Evolutionary conservation across 225 moss, liverwort and hornwort genomes (phyloP).

Genomic region (Rhytidiadelphus loreus): DNA sequence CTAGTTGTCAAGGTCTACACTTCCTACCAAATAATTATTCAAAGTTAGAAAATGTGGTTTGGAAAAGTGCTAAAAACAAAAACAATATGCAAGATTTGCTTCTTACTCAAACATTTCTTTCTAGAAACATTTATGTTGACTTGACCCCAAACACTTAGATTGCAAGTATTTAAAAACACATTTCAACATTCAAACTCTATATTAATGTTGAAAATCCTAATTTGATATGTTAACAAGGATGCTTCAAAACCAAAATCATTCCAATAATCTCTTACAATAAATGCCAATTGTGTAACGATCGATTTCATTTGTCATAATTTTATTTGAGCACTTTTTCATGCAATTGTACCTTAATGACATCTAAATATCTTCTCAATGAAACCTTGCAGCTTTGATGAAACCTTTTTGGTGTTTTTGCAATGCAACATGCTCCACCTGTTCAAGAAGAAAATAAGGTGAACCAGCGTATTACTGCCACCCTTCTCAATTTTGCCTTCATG

Average conservation of each 20-base stretch:
- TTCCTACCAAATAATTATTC: not conserved
- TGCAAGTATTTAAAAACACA: not conserved
- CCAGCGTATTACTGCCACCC: too few species aligned
- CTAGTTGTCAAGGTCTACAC: fast-evolving
- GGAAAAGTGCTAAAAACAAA: not conserved
- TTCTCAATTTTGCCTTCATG: not conserved
- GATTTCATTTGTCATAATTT: not conserved
- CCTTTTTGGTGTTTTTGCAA: not conserved
- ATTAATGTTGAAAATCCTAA: not conserved
- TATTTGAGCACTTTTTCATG: fast-evolving
- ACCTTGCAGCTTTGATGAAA: not conserved
- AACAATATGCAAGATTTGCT: fast-evolving
- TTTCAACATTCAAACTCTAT: not conserved
- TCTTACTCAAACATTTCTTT: not conserved
- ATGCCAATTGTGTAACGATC: not conserved
- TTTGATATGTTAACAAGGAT: not conserved
- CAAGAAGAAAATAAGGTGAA: not conserved
- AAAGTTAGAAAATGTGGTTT: not conserved
- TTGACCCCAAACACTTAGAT: fast-evolving
- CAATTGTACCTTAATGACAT: not conserved
- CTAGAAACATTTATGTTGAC: not conserved
- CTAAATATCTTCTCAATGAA: not conserved
- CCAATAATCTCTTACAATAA: not conserved
- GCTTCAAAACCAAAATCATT: not conserved
- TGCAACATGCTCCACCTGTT: not conserved